Evolutionary conservation across 148 eudicot species (phyloP), one percentile per base, ranked within the genome.

Genomic region (Fagopyrum tataricum): DNA sequence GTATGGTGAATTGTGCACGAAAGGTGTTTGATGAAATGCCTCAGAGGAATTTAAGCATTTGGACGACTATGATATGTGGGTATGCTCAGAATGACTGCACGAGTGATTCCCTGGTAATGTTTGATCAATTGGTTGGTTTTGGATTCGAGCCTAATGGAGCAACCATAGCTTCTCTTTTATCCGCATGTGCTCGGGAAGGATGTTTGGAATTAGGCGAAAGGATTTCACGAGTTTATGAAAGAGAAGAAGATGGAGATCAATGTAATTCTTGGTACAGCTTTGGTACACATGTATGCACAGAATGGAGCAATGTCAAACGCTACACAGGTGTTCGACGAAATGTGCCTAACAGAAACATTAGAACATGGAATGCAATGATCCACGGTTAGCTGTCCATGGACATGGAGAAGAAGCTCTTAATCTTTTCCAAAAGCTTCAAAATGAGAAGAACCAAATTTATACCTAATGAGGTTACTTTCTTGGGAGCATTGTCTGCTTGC

Each of bases 281-380:
- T 93, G 80, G 85, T 93, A 40, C 81, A 93, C 61, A 89, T 93
- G 98, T 89, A 89, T 82, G 85, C 90, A 2, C 89, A 84, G 75
- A 87, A 87, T 72, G 98, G 97, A 39, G 89, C 85, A 9, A 71
- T 87, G 56, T n/a, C 23, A 31, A 79, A 82, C 77, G 98, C 98
- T 49, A 73, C 39, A 37, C 74, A 76, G n/a, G 82, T 88, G 48
- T 93, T 89, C 26, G 74, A 82, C n/a, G 72, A 82, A 42, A 82
- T 91, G n/a, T n/a, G 94, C 79, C 71, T 46, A 87, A 85, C 77
- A 93, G 75, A 77, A 87, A 90, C 53, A 70, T 81, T 26, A 84
- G 88, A n/a, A 86, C 97, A 17, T 89, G 94, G 92, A 91, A 93
- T 73, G 92, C 94, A 4, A 83, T 91, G 94, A 86, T 93, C 71